Percentiles rank a stretch among this genome's conserved stretches.
phyloP scores from a whole-genome alignment of 1,139 yeast species.

The Candida gigantensis region DNA sequence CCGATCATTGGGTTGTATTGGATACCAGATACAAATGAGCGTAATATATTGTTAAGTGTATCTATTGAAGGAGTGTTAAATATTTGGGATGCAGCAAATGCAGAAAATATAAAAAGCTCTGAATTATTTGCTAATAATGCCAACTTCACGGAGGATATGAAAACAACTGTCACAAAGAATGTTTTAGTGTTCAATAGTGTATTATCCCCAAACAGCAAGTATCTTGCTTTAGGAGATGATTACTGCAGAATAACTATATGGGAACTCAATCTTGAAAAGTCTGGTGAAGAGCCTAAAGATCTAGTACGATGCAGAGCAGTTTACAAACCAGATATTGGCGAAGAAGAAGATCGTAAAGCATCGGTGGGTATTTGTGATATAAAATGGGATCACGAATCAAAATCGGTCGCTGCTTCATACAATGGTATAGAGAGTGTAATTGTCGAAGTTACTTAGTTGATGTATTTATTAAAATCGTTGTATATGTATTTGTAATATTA shows the following conservation, averaged over 20 bases:
- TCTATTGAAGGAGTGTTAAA: constrained; percentile 74
- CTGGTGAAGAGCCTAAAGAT: constrained; percentile 9
- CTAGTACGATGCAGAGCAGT: constrained; percentile 27
- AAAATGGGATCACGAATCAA: constrained; percentile 43
- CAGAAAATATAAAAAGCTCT: constrained; percentile 28
- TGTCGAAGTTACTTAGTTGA: constrained; percentile 13
- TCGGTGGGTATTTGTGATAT: constrained; percentile 41
- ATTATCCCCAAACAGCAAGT: constrained; percentile 49
- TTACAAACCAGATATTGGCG: constrained; percentile 19
- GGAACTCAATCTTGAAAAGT: constrained; percentile 34
- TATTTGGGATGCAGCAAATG: constrained; percentile 62
- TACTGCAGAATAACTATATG: constrained; percentile 59
- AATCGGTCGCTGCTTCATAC: constrained; percentile 39
- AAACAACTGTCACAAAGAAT: constrained; percentile 15
- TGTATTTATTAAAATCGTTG: background rate
- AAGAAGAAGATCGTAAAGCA: constrained; percentile 7
- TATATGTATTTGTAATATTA: constrained; percentile 1
- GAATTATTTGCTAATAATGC: constrained; percentile 26
- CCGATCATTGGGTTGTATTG: constrained; percentile 59
- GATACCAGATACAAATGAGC: constrained; percentile 33
- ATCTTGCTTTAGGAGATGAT: constrained; percentile 63
- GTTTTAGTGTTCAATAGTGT: constrained; percentile 48
- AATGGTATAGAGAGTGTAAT: constrained; percentile 45
- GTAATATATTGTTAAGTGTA: constrained; percentile 31
- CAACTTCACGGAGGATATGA: constrained; percentile 19